A percentile compares a stretch with the other conserved stretches of the same genome.
phyloP scores from a whole-genome alignment of 441 rosid species.

The Melastoma candidum region DNA sequence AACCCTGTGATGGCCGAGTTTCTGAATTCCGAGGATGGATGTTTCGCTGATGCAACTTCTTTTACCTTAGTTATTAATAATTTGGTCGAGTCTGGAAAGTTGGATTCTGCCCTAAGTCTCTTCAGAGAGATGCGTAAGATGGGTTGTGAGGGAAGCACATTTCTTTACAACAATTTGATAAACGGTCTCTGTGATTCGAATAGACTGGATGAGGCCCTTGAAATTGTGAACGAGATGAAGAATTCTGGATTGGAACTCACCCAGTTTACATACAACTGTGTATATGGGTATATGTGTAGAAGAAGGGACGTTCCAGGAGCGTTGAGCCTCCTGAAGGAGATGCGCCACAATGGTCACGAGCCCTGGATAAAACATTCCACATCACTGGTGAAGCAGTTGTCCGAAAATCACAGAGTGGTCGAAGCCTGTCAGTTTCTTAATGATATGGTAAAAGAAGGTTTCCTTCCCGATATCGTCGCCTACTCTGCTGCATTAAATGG shows the following conservation, averaged over 20 bases:
- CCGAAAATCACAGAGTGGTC: constrained; percentile 40
- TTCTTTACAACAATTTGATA: constrained; percentile 48
- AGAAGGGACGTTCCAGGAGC: constrained; percentile 53
- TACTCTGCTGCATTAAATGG: constrained; percentile 73
- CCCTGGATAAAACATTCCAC: constrained; percentile 82
- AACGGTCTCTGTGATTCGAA: constrained; percentile 55
- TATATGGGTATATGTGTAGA: constrained; percentile 63
- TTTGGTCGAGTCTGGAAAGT: constrained; percentile 35
- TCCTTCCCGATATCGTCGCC: constrained; percentile 56
- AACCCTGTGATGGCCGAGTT: constrained; percentile 22
- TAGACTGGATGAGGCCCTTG: constrained; percentile 55
- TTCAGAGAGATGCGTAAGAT: constrained; percentile 38
- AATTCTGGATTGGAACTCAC: constrained; percentile 48
- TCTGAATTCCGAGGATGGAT: constrained; percentile 26
- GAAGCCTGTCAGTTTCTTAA: constrained; percentile 61
- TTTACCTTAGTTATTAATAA: constrained; percentile 42
- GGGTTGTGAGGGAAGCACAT: constrained; percentile 30
- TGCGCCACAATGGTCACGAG: constrained; percentile 64
- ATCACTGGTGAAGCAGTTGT: constrained; percentile 46
- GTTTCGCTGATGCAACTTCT: constrained; percentile 33
- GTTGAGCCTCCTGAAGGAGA: constrained; percentile 41
- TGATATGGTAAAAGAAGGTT: constrained; percentile 63
- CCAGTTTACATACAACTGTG: constrained; percentile 52
- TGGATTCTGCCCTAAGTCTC: constrained; percentile 54
- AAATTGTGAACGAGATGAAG: constrained; percentile 54